Percentiles rank a stretch among this genome's conserved stretches.
These are phyloP conservation scores for Reutealis trisperma DNA, from an alignment of 345 rosid genomes.

Conservation along the genomic window DNA sequence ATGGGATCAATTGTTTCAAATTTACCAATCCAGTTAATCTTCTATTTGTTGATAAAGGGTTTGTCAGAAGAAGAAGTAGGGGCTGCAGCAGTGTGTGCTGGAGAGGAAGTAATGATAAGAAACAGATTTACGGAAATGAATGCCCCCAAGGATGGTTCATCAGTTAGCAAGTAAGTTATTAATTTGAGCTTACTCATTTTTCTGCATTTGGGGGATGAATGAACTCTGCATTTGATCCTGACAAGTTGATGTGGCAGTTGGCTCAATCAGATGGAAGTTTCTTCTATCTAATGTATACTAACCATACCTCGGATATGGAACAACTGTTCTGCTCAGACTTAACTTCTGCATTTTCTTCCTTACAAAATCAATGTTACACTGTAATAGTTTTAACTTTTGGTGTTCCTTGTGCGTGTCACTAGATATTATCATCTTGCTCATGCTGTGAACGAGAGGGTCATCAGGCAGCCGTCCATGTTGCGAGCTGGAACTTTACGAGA, in stretches of 20 bases:
- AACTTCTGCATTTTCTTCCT: background rate
- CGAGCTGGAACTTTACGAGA: constrained; percentile 94
- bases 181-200: constrained; percentile 4
- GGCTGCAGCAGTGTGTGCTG: constrained; percentile 92
- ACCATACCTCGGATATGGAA: background rate
- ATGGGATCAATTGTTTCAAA: constrained; percentile 1
- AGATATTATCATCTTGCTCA: constrained; percentile 98
- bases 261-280: constrained; percentile 12
- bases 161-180: constrained; percentile 85
- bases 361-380: constrained; percentile 1
- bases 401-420: constrained; percentile 21
- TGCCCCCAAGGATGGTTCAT: constrained; percentile 89
- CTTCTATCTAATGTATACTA: background rate
- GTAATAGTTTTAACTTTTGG: constrained; percentile 16
- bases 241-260: constrained; percentile 4
- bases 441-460: constrained; percentile 92
- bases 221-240: background rate
- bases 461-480: constrained; percentile 94
- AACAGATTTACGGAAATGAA: constrained; percentile 94
- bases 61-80: constrained; percentile 97
- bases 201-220: background rate
- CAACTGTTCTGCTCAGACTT: constrained; percentile 11
- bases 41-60: constrained; percentile 58
- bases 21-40: constrained; percentile 25
- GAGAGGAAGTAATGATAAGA: constrained; percentile 96